These are phyloP conservation scores for Pseudogymnoascus sp. DNA, from an alignment of 2,329 filamentous ascomycete genomes.

Conservation along the genomic window DNA sequence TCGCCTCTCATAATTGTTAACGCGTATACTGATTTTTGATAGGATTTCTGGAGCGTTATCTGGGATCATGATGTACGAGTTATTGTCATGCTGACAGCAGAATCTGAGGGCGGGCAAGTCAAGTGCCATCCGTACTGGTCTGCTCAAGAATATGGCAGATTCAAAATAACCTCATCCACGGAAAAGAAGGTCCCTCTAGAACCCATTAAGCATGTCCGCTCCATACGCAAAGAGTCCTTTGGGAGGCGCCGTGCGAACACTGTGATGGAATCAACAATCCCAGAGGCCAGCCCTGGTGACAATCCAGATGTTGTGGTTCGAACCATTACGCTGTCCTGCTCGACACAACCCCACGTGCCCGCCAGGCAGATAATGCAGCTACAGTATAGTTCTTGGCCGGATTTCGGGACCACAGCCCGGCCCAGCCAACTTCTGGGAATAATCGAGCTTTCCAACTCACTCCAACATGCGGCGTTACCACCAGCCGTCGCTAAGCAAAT, in stretches of 20 bases:
- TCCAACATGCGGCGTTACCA: conserved; percentile 47
- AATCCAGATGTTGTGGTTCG: conserved; percentile 73
- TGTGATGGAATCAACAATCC: conserved; percentile 37
- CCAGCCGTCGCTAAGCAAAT: conserved; percentile 28
- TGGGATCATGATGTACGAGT: conserved; percentile 96
- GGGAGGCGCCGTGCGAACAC: conserved; percentile 49
- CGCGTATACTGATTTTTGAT: conserved; percentile 18
- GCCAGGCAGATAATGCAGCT: conserved; percentile 91
- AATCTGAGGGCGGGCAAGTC: conserved; percentile 83
- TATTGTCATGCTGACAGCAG: conserved; percentile 93
- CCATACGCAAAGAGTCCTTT: conserved; percentile 25
- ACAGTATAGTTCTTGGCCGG: conserved; percentile 94
- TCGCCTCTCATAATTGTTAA: background rate
- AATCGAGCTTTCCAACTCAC: conserved; percentile 79
- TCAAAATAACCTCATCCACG: conserved; percentile 69
- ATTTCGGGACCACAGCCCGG: conserved; percentile 88
- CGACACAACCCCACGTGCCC: conserved; percentile 69
- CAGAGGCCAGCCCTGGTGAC: conserved; percentile 39
- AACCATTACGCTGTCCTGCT: conserved; percentile 77
- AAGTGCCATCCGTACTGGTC: conserved; percentile 97
- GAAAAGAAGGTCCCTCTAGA: conserved; percentile 79
- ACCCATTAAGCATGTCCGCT: conserved; percentile 40
- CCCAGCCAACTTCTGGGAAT: conserved; percentile 79
- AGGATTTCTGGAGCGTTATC: conserved; percentile 97
- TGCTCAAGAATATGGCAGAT: conserved; percentile 65